Conservation (phyloP, 73 alveolate genomes). For the Effrenium voratum region DNA sequence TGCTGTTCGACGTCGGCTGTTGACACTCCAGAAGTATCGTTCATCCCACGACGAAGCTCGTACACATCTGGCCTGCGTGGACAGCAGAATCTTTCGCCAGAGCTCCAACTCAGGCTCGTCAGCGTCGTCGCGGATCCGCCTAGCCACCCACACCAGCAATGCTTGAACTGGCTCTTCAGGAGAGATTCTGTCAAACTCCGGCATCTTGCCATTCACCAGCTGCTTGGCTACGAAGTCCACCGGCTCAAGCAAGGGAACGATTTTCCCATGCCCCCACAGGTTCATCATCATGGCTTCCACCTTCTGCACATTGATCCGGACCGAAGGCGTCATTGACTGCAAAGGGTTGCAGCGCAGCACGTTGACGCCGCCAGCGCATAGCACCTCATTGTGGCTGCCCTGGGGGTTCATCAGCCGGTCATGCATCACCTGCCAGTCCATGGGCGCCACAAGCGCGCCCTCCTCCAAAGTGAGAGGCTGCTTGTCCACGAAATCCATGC, state of each 20-base stretch:
- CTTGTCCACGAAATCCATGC: neutral
- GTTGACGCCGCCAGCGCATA: neutral
- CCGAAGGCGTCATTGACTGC: neutral
- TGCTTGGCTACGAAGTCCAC: neutral
- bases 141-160: neutral
- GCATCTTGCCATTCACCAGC: neutral
- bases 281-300: neutral
- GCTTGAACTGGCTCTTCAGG: conserved; percentile 6
- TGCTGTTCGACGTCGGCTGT: neutral
- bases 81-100: neutral
- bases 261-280: neutral
- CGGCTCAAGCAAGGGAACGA: neutral
- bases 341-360: neutral
- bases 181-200: neutral
- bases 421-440: neutral
- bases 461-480: neutral
- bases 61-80: neutral
- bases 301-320: neutral
- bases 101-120: neutral
- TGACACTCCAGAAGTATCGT: neutral
- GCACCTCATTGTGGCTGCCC: neutral
- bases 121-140: neutral
- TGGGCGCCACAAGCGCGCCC: neutral
- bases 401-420: neutral
- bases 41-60: neutral